phyloP scores from a whole-genome alignment of 176 grass and related monocot species.

The Avena atlantica region DNA sequence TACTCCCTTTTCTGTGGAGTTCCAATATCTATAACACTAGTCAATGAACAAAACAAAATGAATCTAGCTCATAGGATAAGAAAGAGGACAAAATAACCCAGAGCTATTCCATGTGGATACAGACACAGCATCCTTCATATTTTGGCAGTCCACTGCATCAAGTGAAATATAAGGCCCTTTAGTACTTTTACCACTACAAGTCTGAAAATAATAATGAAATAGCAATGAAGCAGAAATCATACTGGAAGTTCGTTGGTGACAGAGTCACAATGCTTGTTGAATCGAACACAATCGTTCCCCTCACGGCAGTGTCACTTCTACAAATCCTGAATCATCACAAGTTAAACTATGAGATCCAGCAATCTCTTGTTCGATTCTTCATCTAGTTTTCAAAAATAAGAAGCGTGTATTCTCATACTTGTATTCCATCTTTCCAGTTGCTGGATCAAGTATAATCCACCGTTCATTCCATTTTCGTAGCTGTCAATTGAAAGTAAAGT shows the following conservation, averaged over 20 bases:
- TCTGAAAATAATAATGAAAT: slow-evolving; percentile 25
- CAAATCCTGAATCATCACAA: slow-evolving; percentile 52
- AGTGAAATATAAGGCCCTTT: slow-evolving; percentile 39
- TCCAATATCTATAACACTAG: slow-evolving; percentile 79
- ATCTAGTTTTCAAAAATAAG: background rate
- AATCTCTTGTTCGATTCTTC: background rate
- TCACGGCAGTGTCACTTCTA: slow-evolving; percentile 66
- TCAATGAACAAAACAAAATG: slow-evolving; percentile 58
- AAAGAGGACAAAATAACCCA: slow-evolving; percentile 4
- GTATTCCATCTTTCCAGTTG: slow-evolving; percentile 95
- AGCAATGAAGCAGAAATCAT: slow-evolving; percentile 42
- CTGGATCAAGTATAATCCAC: slow-evolving; percentile 91
- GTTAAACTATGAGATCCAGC: slow-evolving; percentile 36
- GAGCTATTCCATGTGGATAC: slow-evolving; percentile 63
- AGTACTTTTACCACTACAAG: background rate
- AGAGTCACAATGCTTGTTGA: slow-evolving; percentile 67
- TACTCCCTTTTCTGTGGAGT: slow-evolving; percentile 90
- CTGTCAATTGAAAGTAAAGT: slow-evolving; percentile 52
- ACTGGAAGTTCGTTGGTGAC: slow-evolving; percentile 82
- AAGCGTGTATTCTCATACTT: slow-evolving; percentile 66
- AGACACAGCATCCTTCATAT: slow-evolving; percentile 92
- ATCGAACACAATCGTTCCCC: slow-evolving; percentile 72
- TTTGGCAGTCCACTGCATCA: slow-evolving; percentile 73
- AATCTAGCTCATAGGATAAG: slow-evolving; percentile 30
- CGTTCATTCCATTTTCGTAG: slow-evolving; percentile 96